phyloP scores from a whole-genome alignment of 768 basidiomycete genomes.

The Tephrocybe sp. region DNA sequence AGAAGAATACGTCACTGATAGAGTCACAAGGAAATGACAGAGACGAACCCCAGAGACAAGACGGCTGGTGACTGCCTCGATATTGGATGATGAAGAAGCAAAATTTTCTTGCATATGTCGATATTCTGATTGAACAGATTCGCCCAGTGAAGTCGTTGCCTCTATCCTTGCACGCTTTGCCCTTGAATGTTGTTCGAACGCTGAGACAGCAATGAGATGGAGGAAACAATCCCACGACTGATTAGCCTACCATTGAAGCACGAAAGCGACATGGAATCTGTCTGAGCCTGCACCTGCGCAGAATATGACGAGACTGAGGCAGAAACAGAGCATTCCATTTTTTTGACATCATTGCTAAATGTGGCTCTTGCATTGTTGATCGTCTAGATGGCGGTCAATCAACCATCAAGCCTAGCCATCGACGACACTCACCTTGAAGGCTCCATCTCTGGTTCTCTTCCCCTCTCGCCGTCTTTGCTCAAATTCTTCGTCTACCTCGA shows the following conservation, averaged over 20 bases:
- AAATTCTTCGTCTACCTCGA: slow-evolving; percentile 38
- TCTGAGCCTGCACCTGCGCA: slow-evolving; percentile 48
- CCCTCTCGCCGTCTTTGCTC: slow-evolving; percentile 49
- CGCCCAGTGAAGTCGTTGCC: slow-evolving; percentile 46
- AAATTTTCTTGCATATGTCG: slow-evolving; percentile 50
- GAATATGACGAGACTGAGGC: slow-evolving; percentile 52
- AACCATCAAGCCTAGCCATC: neutral
- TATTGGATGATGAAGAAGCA: slow-evolving; percentile 47
- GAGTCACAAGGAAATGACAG: neutral
- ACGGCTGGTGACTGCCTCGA: slow-evolving; percentile 21
- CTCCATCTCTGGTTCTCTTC: slow-evolving; percentile 56
- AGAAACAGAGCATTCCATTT: slow-evolving; percentile 44
- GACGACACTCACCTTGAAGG: slow-evolving; percentile 48
- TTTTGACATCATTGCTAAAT: slow-evolving; percentile 41
- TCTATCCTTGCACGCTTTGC: slow-evolving; percentile 72
- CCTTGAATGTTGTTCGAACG: slow-evolving; percentile 58
- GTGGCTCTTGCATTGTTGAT: slow-evolving; percentile 36
- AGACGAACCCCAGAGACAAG: slow-evolving; percentile 55
- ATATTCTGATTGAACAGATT: slow-evolving; percentile 53
- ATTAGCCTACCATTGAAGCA: slow-evolving; percentile 42
- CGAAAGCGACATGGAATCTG: slow-evolving; percentile 41
- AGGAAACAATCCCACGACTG: neutral
- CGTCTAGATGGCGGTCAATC: slow-evolving; percentile 32
- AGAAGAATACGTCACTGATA: slow-evolving; percentile 3
- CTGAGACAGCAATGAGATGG: slow-evolving; percentile 27